Evolutionary conservation across 1,139 yeast species (phyloP).

Genomic region (Yamadazyma songkhlaensis): DNA sequence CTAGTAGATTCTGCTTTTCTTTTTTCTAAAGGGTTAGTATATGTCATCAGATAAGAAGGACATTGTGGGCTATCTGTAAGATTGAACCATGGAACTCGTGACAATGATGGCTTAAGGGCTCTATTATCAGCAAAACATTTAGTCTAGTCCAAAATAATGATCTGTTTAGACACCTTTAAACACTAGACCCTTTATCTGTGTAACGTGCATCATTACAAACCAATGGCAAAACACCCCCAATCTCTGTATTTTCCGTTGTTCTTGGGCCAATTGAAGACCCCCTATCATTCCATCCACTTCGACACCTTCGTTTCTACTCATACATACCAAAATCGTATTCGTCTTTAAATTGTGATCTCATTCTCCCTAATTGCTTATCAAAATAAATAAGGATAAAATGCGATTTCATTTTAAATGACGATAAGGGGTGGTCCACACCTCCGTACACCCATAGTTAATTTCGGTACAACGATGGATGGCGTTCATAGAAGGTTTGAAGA

Average conservation of each 20-base stretch:
- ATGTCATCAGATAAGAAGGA: too few species aligned
- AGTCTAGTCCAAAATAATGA: too few species aligned
- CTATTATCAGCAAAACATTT: too few species aligned
- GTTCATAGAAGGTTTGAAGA: too few species aligned
- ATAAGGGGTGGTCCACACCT: not conserved
- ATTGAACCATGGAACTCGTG: too few species aligned
- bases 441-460: conserved; percentile 2
- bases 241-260: too few species aligned
- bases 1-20: conserved; percentile 95
- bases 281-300: too few species aligned
- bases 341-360: conserved; percentile 93
- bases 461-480: not conserved
- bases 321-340: conserved; percentile 65
- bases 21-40: conserved; percentile 52
- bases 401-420: conserved; percentile 1
- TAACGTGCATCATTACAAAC: not conserved
- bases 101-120: too few species aligned
- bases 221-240: too few species aligned
- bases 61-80: too few species aligned
- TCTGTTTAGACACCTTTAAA: too few species aligned
- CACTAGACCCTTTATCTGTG: not conserved
- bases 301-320: not conserved
- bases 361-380: conserved; percentile 17
- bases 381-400: not conserved
- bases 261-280: too few species aligned